Evolutionary conservation across 495 filamentous ascomycete species (phyloP).

Genomic region (Niebla homalea): DNA sequence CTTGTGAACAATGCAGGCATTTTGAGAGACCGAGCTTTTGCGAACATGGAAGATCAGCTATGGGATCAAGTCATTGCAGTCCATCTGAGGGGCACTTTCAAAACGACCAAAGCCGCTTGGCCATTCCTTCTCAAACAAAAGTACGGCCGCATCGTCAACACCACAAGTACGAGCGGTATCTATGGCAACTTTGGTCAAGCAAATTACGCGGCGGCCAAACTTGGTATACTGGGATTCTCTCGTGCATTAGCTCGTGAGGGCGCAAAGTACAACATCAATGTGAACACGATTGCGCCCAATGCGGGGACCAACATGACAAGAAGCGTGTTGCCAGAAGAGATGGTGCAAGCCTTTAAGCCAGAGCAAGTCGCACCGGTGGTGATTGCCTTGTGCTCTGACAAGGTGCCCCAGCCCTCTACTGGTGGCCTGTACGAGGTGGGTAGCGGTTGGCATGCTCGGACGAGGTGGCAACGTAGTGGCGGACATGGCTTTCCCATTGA

Average conservation of each 20-base stretch:
- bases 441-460: conserved; percentile 83
- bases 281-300: conserved; percentile 97
- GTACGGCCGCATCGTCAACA: conserved; percentile 94
- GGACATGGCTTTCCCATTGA: conserved; percentile 90
- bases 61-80: conserved; percentile 91
- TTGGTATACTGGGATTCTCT: conserved; percentile 88
- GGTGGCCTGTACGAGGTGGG: conserved; percentile 93
- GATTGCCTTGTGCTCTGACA: conserved; percentile 77
- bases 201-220: conserved; percentile 94
- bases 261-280: conserved; percentile 93
- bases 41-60: conserved; percentile 88
- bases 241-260: conserved; percentile 88
- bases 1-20: conserved; percentile 97
- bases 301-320: conserved; percentile 93
- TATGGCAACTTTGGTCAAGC: conserved; percentile 99
- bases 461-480: conserved; percentile 87
- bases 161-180: conserved; percentile 90
- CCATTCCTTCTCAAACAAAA: conserved; percentile 97
- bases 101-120: conserved; percentile 96
- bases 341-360: conserved; percentile 98
- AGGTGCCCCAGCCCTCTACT: conserved; percentile 67
- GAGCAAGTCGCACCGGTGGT: conserved; percentile 95
- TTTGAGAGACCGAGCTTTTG: conserved; percentile 93
- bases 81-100: conserved; percentile 90
- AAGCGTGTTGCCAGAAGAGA: conserved; percentile 90